Conservation (phyloP, 139 green algal species). For the Haematococcus lacustris region DNA sequence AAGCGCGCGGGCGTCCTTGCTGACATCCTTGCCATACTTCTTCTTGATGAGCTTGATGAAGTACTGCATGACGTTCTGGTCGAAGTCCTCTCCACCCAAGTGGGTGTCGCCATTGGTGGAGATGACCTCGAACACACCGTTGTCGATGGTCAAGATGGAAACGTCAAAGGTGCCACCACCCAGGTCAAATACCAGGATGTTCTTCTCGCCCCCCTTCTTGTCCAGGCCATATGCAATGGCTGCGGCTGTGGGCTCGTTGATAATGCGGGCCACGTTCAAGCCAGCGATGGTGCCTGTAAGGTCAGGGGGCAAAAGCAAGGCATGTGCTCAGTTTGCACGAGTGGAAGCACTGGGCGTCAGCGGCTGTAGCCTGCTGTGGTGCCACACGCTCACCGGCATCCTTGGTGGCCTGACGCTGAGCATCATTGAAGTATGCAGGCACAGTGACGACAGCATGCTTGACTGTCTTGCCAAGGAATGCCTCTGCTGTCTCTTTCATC, state of each 20-base stretch:
- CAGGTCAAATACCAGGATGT: slow-evolving; percentile 83
- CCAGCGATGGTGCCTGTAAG: slow-evolving; percentile 72
- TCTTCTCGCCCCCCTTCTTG: slow-evolving; percentile 96
- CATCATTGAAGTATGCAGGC: slow-evolving; percentile 99
- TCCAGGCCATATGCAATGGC: slow-evolving; percentile 95
- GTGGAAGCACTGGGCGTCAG: neutral
- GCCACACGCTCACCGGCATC: slow-evolving; percentile 52
- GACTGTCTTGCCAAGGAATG: slow-evolving; percentile 79
- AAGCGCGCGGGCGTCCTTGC: slow-evolving; percentile 76
- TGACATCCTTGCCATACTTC: slow-evolving; percentile 92
- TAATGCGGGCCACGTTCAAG: slow-evolving; percentile 90
- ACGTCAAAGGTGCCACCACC: slow-evolving; percentile 99
- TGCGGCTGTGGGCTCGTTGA: slow-evolving; percentile 96
- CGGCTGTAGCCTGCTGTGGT: neutral
- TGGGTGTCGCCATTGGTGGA: slow-evolving; percentile 95
- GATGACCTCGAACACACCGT: slow-evolving; percentile 93
- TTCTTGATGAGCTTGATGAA: slow-evolving; percentile 99
- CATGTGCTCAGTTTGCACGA: neutral
- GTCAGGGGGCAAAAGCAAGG: neutral
- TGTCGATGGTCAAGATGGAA: slow-evolving; percentile 96
- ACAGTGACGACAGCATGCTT: slow-evolving; percentile 95
- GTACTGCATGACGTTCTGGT: slow-evolving; percentile 98
- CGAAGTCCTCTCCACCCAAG: slow-evolving; percentile 96
- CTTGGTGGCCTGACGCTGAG: slow-evolving; percentile 95
- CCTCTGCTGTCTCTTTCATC: slow-evolving; percentile 87